These are phyloP conservation scores for Pythium phragmiticola DNA, from an alignment of 352 stramenopile species.

Conservation along the genomic window DNA sequence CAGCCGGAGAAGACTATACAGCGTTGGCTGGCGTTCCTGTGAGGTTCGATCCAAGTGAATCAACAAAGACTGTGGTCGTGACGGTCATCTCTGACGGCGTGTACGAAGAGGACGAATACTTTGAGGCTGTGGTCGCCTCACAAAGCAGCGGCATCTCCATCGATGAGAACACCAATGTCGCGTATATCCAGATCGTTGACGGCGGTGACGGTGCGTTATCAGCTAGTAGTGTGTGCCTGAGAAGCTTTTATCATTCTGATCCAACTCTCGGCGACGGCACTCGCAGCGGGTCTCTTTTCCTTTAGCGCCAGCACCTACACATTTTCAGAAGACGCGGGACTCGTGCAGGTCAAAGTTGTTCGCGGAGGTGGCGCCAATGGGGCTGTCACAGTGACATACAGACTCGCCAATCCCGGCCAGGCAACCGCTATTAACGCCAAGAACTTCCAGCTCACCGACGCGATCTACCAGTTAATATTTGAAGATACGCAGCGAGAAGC, in stretches of 20 bases:
- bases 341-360: constrained; percentile 48
- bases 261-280: neutral
- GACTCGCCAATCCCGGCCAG: constrained; percentile 38
- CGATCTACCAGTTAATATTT: constrained; percentile 46
- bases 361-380: constrained; percentile 42
- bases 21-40: constrained; percentile 27
- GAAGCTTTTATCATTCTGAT: neutral
- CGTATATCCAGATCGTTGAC: constrained; percentile 41
- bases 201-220: constrained; percentile 37
- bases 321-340: constrained; percentile 45
- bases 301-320: constrained; percentile 56
- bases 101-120: constrained; percentile 47
- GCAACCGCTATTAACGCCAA: constrained; percentile 61
- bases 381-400: constrained; percentile 43
- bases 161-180: constrained; percentile 12
- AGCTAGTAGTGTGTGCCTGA: neutral
- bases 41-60: constrained; percentile 33
- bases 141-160: constrained; percentile 30
- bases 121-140: constrained; percentile 36
- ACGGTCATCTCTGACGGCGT: constrained; percentile 45
- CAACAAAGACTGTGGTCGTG: constrained; percentile 29
- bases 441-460: constrained; percentile 50
- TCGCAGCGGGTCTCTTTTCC: constrained; percentile 50
- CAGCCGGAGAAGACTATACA: constrained; percentile 34
- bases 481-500: constrained; percentile 44